Conservation (phyloP, 2,329 filamentous ascomycete species). For the Claviceps purpurea region DNA sequence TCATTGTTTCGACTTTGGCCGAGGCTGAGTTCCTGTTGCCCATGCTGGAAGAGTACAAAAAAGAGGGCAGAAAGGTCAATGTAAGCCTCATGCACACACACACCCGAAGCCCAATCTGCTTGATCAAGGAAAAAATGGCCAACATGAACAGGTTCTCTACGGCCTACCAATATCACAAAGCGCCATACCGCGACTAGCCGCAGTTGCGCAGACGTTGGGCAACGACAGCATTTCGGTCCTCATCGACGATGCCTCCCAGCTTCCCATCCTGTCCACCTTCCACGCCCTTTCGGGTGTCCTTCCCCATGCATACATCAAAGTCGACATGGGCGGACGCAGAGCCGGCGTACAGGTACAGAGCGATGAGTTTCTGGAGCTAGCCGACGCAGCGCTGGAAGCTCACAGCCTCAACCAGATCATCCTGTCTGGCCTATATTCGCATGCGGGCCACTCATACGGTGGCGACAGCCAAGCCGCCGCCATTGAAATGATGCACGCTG, state of each 20-base stretch:
- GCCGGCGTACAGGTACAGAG: slow-evolving; percentile 47
- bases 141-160: slow-evolving; percentile 45
- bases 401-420: slow-evolving; percentile 16
- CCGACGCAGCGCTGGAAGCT: slow-evolving; percentile 21
- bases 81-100: slow-evolving; percentile 23
- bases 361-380: slow-evolving; percentile 33
- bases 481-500: slow-evolving; percentile 16
- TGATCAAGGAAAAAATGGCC: not conserved
- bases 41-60: slow-evolving; percentile 44
- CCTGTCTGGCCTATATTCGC: slow-evolving; percentile 57
- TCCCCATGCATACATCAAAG: slow-evolving; percentile 54
- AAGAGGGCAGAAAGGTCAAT: slow-evolving; percentile 41
- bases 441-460: slow-evolving; percentile 60
- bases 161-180: slow-evolving; percentile 55
- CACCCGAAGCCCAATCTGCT: not conserved
- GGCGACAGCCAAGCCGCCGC: slow-evolving; percentile 19
- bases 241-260: slow-evolving; percentile 53
- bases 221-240: slow-evolving; percentile 47
- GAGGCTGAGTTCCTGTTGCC: slow-evolving; percentile 57
- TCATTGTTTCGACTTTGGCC: slow-evolving; percentile 61
- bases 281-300: slow-evolving; percentile 28
- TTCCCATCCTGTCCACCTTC: slow-evolving; percentile 32
- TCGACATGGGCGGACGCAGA: slow-evolving; percentile 60
- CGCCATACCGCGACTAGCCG: slow-evolving; percentile 43
- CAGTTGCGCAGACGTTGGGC: slow-evolving; percentile 42